Base-by-base conservation (phyloP, 2,329 filamentous ascomycete genomes). In the Bipolaris oryzae region DNA sequence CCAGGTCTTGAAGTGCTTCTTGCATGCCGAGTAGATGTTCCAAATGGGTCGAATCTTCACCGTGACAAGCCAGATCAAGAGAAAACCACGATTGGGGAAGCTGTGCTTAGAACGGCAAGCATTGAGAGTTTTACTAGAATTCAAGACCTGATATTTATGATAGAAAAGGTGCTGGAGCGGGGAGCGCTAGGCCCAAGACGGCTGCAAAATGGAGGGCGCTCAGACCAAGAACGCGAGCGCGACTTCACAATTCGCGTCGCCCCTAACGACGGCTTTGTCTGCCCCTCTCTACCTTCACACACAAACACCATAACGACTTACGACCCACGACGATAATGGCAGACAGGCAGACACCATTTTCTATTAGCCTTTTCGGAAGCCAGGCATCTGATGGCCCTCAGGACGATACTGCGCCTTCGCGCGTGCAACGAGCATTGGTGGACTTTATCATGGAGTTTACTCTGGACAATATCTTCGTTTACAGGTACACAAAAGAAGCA, bases 401-500 rank as follows among this genome's bases (percentile, higher is more conserved):
- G 31, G 67, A 76, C 70, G 66, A 58, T 25, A 55, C 68, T 20
- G 68, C 69, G 35, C 73, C 73, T 21, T 73, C 74, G 33, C 73
- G 71, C 53, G 82, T 93, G 47, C 91, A 95, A 75, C 85, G 86
- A 57, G 88, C 91, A 73, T 85, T 99, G 58, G 88, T 95, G 72
- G 89, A 92, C 59, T 99, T 99, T 76, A 89, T 99, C 63, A 86
- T 98, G 55, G 91, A 94, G 67, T 99, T 97, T 74, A 88, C 94
- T 72, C 86, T 98, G 39, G 94, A 97, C 78, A 96, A 96, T 77
- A 86, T 89, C 71, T 98, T 96, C 78, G 88, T 97, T 71, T 99
- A 98, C 84, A 87, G 92, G 92, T 59, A 63, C 21, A n/a, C 5
- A 21, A 43, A 31, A 21, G 15, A 7, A 28, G 7, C 28, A 31